Percentiles rank a stretch among this genome's conserved stretches.
Evolutionary conservation across 2,329 filamentous ascomycete genomes (phyloP).

Genomic region (Fusarium sp.): DNA sequence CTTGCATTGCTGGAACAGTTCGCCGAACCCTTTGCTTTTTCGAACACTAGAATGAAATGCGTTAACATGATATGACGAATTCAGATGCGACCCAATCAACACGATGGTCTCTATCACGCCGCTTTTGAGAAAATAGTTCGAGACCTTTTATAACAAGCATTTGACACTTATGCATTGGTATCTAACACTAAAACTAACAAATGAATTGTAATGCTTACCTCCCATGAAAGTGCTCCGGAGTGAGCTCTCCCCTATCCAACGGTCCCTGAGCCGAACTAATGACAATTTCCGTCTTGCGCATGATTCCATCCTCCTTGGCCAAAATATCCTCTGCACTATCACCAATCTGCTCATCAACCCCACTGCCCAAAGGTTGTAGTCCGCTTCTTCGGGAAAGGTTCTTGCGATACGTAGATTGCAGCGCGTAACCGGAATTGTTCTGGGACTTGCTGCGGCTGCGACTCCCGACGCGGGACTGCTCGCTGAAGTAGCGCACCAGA

Average conservation of each 20-base stretch:
- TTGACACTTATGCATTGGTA: not conserved
- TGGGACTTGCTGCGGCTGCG: constrained; percentile 22
- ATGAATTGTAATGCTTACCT: not conserved
- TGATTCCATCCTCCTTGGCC: constrained; percentile 10
- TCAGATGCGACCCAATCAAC: not conserved
- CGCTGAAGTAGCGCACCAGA: constrained; percentile 52
- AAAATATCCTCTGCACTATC: constrained; percentile 33
- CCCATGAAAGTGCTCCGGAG: not conserved
- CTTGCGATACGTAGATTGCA: constrained; percentile 44
- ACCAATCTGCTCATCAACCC: constrained; percentile 11
- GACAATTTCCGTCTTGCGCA: constrained; percentile 30
- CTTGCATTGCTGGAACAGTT: not conserved
- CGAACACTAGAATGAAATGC: not conserved
- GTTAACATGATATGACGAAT: not conserved
- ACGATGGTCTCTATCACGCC: not conserved
- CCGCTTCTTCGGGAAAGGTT: constrained; percentile 31
- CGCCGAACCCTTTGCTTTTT: not conserved
- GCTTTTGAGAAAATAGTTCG: not conserved
- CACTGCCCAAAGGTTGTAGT: constrained; percentile 36
- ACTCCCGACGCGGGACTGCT: constrained; percentile 42
- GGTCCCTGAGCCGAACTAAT: constrained; percentile 3
- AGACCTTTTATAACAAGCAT: not conserved
- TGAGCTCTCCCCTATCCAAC: not conserved
- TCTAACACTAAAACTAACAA: not conserved
- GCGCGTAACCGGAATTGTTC: constrained; percentile 41